These are phyloP conservation scores for Aureobasidium sp. DNA, from an alignment of 2,329 filamentous ascomycete genomes.

Conservation along the genomic window DNA sequence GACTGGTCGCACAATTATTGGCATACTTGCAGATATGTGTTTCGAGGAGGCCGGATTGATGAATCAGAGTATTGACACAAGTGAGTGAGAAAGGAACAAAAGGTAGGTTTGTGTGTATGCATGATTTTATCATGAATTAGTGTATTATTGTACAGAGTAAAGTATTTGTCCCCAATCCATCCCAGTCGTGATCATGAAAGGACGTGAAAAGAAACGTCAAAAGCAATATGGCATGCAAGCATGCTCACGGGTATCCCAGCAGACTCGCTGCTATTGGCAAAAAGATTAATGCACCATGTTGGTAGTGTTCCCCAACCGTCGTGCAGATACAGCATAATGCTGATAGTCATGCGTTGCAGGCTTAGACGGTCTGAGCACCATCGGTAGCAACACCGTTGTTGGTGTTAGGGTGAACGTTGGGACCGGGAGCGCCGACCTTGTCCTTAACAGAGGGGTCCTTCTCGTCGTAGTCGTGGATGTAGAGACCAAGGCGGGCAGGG, in stretches of 20 bases:
- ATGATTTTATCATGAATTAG: background rate
- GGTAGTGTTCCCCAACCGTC: background rate
- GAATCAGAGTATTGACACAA: background rate
- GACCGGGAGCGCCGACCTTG: conserved; percentile 12
- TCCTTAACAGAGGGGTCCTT: conserved; percentile 25
- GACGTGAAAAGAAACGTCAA: background rate
- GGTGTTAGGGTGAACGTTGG: conserved; percentile 17
- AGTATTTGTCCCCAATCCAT: background rate
- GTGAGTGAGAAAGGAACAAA: too few relatives aligned
- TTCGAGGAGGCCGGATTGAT: too few relatives aligned
- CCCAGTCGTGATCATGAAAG: conserved; percentile 8
- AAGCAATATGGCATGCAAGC: background rate
- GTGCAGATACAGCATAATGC: background rate
- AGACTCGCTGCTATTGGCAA: background rate
- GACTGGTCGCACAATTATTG: background rate
- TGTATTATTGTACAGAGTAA: conserved; percentile 8
- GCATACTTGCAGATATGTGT: too few relatives aligned
- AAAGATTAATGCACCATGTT: background rate
- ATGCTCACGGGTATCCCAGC: background rate
- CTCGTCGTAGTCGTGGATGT: conserved; percentile 39
- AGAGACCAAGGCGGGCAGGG: conserved; percentile 47
- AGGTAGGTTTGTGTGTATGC: background rate
- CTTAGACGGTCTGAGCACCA: conserved; percentile 7
- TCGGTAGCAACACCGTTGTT: conserved; percentile 11
- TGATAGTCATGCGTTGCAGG: background rate